A percentile compares a stretch with the other conserved stretches of the same genome.
phyloP scores from a whole-genome alignment of 2,329 filamentous ascomycete species.

The Cladophialophora psammophila region DNA sequence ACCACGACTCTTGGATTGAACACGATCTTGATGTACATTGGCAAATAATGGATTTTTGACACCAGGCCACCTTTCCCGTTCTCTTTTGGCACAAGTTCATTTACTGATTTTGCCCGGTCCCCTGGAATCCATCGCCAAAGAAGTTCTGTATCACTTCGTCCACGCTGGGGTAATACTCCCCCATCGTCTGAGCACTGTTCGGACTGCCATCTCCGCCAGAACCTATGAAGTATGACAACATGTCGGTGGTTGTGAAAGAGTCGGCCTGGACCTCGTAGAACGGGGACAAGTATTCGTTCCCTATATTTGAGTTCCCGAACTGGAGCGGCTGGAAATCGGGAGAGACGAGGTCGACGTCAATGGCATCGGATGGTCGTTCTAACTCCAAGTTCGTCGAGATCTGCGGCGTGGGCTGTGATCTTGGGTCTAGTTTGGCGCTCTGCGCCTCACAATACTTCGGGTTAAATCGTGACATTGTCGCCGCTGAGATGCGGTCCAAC shows the following conservation, averaged over 20 bases:
- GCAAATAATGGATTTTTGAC: neutral
- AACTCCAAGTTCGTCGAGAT: neutral
- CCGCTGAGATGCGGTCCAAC: constrained; percentile 5
- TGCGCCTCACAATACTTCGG: neutral
- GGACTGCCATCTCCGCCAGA: neutral
- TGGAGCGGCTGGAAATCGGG: neutral
- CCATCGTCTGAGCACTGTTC: neutral
- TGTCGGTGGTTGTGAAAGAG: constrained; percentile 9
- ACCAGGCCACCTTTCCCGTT: neutral
- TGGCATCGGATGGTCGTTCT: neutral
- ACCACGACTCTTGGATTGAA: neutral
- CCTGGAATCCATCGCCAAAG: neutral
- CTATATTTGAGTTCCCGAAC: neutral
- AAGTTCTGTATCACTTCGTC: constrained; percentile 13
- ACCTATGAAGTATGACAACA: constrained; percentile 9
- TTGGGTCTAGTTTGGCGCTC: neutral
- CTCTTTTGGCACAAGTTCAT: neutral
- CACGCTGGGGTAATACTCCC: constrained; percentile 3
- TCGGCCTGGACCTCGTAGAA: constrained; percentile 1
- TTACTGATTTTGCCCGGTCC: neutral
- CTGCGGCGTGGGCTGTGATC: neutral
- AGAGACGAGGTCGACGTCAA: neutral
- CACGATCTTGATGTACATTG: neutral
- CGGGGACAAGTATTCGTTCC: neutral
- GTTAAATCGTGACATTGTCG: constrained; percentile 9